These are phyloP conservation scores for Jackrogersella minutella DNA, from an alignment of 495 filamentous ascomycete species.

Conservation along the genomic window DNA sequence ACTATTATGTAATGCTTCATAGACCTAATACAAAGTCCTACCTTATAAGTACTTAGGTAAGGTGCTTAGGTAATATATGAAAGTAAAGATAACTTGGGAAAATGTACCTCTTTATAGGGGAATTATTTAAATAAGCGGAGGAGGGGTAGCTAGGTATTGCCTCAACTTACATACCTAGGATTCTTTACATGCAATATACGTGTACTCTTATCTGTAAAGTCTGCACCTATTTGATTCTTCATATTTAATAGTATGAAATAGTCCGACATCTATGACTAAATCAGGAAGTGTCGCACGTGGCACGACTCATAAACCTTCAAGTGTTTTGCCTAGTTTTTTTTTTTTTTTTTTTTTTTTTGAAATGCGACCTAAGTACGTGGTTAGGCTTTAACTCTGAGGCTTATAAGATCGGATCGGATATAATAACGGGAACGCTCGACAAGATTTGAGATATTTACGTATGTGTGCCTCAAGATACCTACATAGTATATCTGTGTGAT, in stretches of 20 bases:
- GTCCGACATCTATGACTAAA: conserved; percentile 8
- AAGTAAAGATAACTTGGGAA: too few relatives aligned
- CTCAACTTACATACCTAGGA: background rate
- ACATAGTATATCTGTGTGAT: too few relatives aligned
- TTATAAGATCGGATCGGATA: background rate
- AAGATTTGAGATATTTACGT: too few relatives aligned
- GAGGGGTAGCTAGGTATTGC: background rate
- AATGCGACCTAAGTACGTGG: conserved; percentile 10
- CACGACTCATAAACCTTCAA: conserved; percentile 16
- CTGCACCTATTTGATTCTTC: too few relatives aligned
- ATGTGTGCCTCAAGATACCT: too few relatives aligned
- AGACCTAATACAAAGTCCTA: too few relatives aligned
- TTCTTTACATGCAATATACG: background rate
- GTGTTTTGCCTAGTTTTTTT: too few relatives aligned
- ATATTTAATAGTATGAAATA: background rate
- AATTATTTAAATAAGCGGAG: background rate
- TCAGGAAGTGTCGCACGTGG: conserved; percentile 34
- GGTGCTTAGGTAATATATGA: too few relatives aligned
- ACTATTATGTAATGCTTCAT: too few relatives aligned
- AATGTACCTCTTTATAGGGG: too few relatives aligned
- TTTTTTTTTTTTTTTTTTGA: background rate
- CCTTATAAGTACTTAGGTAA: too few relatives aligned
- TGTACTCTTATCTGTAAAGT: too few relatives aligned
- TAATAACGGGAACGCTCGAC: background rate
- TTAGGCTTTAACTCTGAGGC: conserved; percentile 13